Evolutionary conservation across 2,329 filamentous ascomycete genomes (phyloP), one percentile per base, ranked within the genome.

Genomic region (Alternaria triticimaculans): DNA sequence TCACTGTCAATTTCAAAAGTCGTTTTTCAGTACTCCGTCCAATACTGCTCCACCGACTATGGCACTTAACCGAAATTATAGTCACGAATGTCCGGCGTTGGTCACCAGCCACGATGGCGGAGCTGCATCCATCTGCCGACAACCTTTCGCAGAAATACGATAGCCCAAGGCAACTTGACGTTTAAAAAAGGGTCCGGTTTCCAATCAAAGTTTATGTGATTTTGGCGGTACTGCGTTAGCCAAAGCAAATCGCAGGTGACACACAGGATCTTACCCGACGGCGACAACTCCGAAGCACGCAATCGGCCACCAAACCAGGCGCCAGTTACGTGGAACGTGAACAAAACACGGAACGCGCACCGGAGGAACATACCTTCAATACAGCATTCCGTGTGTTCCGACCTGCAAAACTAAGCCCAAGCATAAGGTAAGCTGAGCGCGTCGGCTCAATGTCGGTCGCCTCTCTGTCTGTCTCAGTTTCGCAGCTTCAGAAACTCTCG

Each of bases 281-380:
- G 72, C 33, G 54, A 54, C 30, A 70, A 67, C 67, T 75, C 71
- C 72, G 69, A 55, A 53, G 18, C 43, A 65, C 53, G 49, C 62
- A 66, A 49, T 18, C 55, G 30, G 11, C 15, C 37, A 37, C 20
- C 25, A 51, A 37, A 48, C n/a, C 12, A 20, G 41, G 55, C 48
- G 50, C 56, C 50, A 56, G 28, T 25, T 51, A 61, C 28, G 58
- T 53, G 56, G 18, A 45, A 51, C 33, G 21, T 46, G 43, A 50
- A 55, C 26, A 33, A 44, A 45, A 48, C 41, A 41, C 48, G 54
- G 46, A 37, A 58, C n/a, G 44, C 15, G 23, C 48, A 23, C 46
- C 21, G 18, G 11, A 48, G 14, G 30, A 26, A 11, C 20, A 45
- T 44, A 23, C 20, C 21, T 53, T 28, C 37, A 41, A 26, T 51